Evolutionary conservation across 345 rosid species (phyloP), one percentile per base, ranked within the genome.

Genomic region (Populus davidiana): DNA sequence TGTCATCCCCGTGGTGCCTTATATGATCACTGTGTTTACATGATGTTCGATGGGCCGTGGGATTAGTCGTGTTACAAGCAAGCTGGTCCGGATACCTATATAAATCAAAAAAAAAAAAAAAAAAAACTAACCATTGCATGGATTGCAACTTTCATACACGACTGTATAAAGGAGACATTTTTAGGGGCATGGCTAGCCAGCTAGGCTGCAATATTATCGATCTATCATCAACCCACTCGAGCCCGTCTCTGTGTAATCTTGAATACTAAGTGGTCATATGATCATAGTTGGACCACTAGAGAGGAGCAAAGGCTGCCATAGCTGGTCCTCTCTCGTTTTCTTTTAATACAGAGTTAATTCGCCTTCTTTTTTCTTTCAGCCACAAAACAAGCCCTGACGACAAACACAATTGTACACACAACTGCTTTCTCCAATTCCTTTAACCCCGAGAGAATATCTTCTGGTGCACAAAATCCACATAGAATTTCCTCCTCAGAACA

Each of bases 281-380:
- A 44, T 52, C 59, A 52, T 20, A 20, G 23, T 20, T 36, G 86
- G 79, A 85, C 85, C 81, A 65, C 52, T 16, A 8, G 23, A 36
- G 54, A 69, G 75, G 64, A 23, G 70, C 70, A 59, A 76, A 49
- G 47, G 44, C 77, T 70, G 83, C 63, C 74, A 35, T 82, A 76
- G 80, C 72, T 83, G 77, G 81, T 76, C 81, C 87, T 71, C 74
- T 12, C 67, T 33, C 27, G 17, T 69, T 36, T 70, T 66, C 50
- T 62, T 81, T 81, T 33, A 76, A 77, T 59, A 77, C 75, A 65
- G 5, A 16, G 44, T 7, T 39, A 33, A 41, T 63, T 74, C 41
- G 54, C 23, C 44, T 25, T 68, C 70, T 78, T 81, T 47, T 73
- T 52, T 33, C 25, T 73, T 39, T 21, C 29, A 76, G 69, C 83